phyloP scores from a whole-genome alignment of 2,329 filamentous ascomycete species.

The Domatiomyces globalis region DNA sequence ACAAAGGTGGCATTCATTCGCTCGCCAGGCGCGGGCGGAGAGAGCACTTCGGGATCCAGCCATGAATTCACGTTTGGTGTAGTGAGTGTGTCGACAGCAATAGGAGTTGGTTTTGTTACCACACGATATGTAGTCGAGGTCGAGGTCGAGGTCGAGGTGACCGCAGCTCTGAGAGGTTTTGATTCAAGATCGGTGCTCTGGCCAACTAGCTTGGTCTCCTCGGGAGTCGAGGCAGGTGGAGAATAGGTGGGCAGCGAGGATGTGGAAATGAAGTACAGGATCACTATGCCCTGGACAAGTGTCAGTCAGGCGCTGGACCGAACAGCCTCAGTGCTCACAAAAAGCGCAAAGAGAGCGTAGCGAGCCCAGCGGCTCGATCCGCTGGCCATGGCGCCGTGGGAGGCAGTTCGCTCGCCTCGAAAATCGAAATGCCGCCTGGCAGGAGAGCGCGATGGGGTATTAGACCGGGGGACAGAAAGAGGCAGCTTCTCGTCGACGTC shows the following conservation, averaged over 20 bases:
- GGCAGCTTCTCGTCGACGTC: slow-evolving; percentile 1
- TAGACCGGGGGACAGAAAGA: neutral
- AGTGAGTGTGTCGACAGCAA: neutral
- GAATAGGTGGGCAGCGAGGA: slow-evolving; percentile 33
- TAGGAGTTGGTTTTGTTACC: neutral
- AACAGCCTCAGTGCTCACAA: slow-evolving; percentile 46
- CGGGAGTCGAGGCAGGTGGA: slow-evolving; percentile 4
- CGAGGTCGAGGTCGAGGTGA: neutral
- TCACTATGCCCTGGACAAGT: slow-evolving; percentile 41
- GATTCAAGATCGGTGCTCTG: neutral
- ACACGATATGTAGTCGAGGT: neutral
- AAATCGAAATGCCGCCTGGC: neutral
- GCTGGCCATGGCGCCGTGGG: slow-evolving; percentile 21
- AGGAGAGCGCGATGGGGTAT: neutral
- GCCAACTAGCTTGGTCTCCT: neutral
- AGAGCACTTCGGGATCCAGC: slow-evolving; percentile 7
- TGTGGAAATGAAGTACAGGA: slow-evolving; percentile 71
- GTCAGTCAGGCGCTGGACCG: slow-evolving; percentile 6
- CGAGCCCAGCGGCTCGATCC: slow-evolving; percentile 33
- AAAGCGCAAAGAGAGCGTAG: slow-evolving; percentile 64
- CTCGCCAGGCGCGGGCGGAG: slow-evolving; percentile 45
- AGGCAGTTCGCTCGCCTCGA: neutral
- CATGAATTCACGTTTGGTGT: slow-evolving; percentile 1
- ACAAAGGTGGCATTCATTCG: slow-evolving; percentile 97
- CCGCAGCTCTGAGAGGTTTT: neutral